Conservation (phyloP, 495 filamentous ascomycete genomes). For the Aspergillus asperescens region DNA sequence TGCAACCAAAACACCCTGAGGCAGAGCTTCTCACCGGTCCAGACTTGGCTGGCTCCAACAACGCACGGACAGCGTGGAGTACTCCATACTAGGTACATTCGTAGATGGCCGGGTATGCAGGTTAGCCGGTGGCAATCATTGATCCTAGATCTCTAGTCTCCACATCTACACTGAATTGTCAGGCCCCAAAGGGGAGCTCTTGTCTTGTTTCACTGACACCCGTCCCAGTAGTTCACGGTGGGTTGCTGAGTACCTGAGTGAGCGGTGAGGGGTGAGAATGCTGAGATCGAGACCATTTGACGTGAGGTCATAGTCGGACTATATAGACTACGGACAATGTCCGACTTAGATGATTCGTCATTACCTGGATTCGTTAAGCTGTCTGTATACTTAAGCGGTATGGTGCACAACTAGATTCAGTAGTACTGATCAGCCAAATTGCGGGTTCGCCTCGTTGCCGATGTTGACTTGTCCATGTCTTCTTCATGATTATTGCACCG, state of each 20-base stretch:
- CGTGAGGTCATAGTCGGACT: too few species aligned
- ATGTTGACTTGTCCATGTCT: background rate
- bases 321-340: background rate
- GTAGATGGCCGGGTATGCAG: slow-evolving; percentile 6
- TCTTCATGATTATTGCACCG: background rate
- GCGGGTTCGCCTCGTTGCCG: too few species aligned
- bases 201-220: slow-evolving; percentile 3
- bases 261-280: too few species aligned
- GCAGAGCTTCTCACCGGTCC: background rate
- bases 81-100: background rate
- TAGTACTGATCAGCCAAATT: background rate
- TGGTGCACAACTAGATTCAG: background rate
- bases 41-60: background rate
- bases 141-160: slow-evolving; percentile 5
- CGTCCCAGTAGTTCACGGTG: background rate
- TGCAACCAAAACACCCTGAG: too few species aligned
- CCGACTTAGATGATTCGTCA: background rate
- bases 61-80: slow-evolving; percentile 4
- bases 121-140: slow-evolving; percentile 11
- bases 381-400: background rate
- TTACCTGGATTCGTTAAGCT: background rate
- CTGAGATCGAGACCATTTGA: too few species aligned
- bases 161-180: background rate
- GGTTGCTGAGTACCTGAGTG: background rate
- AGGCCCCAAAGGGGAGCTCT: background rate